These are phyloP conservation scores for Cladobotryum mycophilum DNA, from an alignment of 2,329 filamentous ascomycete species.

Conservation along the genomic window DNA sequence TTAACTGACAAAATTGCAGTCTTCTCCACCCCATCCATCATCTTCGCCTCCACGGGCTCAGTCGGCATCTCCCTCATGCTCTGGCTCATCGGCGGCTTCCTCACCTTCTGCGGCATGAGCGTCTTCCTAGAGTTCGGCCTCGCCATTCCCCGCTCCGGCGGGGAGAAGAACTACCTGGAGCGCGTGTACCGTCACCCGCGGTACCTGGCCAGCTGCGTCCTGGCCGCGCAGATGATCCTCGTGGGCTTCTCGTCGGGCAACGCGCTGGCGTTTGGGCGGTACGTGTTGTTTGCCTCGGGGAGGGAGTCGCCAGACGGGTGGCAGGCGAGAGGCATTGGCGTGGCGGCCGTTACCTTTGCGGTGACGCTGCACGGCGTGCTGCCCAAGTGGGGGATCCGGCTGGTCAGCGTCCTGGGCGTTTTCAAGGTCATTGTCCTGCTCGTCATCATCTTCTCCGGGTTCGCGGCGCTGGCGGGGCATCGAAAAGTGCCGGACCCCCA, in stretches of 20 bases:
- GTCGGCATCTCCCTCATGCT: conserved; percentile 33
- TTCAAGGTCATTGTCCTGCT: conserved; percentile 56
- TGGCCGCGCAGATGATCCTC: conserved; percentile 55
- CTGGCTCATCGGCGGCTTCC: conserved; percentile 37
- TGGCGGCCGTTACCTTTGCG: conserved; percentile 49
- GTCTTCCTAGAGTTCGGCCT: conserved; percentile 60
- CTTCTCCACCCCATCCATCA: conserved; percentile 49
- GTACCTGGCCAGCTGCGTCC: conserved; percentile 53
- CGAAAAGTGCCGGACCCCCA: conserved; percentile 42
- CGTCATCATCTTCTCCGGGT: conserved; percentile 56
- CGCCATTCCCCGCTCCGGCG: conserved; percentile 55
- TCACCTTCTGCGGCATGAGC: conserved; percentile 53
- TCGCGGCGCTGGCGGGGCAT: conserved; percentile 48
- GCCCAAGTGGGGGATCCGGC: conserved; percentile 52
- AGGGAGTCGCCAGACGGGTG: conserved; percentile 43
- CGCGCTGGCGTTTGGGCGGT: conserved; percentile 52
- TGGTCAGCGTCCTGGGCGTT: conserved; percentile 53
- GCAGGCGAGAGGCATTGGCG: conserved; percentile 50
- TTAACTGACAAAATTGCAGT: conserved; percentile 25
- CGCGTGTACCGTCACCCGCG: conserved; percentile 53
- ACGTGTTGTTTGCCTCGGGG: conserved; percentile 50
- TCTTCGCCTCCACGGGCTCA: conserved; percentile 46
- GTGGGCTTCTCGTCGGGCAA: conserved; percentile 56
- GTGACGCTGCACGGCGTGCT: conserved; percentile 45
- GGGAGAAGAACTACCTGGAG: conserved; percentile 62